Conservation (phyloP, 1,139 yeast genomes). For the Suzukiozyma palmioleophila region DNA sequence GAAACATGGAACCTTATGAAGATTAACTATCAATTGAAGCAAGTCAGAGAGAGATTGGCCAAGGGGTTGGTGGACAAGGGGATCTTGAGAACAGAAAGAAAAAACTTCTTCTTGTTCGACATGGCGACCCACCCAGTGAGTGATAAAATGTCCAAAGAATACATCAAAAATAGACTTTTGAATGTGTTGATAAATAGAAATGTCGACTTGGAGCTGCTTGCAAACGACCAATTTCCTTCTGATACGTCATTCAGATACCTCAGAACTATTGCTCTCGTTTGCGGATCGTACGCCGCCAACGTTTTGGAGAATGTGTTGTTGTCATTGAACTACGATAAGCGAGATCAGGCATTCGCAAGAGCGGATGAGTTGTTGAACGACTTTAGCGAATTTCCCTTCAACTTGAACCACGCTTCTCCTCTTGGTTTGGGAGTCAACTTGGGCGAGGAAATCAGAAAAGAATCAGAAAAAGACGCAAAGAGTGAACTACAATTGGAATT, state of each 20-base stretch:
- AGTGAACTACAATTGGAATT: conserved; percentile 76
- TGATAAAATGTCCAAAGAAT: conserved; percentile 76
- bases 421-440: conserved; percentile 77
- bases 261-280: conserved; percentile 76
- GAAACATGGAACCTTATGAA: conserved; percentile 98
- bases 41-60: conserved; percentile 93
- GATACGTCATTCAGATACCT: conserved; percentile 66
- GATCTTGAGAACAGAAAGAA: conserved; percentile 91
- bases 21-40: conserved; percentile 91
- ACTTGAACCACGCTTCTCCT: conserved; percentile 47
- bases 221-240: conserved; percentile 62
- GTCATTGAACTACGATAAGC: conserved; percentile 75
- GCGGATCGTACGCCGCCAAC: conserved; percentile 93
- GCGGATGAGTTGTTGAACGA: conserved; percentile 87
- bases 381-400: conserved; percentile 85
- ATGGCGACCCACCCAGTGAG: conserved; percentile 99
- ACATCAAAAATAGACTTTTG: conserved; percentile 70
- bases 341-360: conserved; percentile 89
- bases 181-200: conserved; percentile 69
- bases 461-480: conserved; percentile 54
- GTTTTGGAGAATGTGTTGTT: conserved; percentile 88
- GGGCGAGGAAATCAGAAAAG: conserved; percentile 61
- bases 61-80: conserved; percentile 98
- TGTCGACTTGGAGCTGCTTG: conserved; percentile 44
- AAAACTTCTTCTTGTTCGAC: conserved; percentile 88